Evolutionary conservation across 2,329 filamentous ascomycete genomes (phyloP), one percentile per base, ranked within the genome.

Genomic region (Fusarium pininemorale): DNA sequence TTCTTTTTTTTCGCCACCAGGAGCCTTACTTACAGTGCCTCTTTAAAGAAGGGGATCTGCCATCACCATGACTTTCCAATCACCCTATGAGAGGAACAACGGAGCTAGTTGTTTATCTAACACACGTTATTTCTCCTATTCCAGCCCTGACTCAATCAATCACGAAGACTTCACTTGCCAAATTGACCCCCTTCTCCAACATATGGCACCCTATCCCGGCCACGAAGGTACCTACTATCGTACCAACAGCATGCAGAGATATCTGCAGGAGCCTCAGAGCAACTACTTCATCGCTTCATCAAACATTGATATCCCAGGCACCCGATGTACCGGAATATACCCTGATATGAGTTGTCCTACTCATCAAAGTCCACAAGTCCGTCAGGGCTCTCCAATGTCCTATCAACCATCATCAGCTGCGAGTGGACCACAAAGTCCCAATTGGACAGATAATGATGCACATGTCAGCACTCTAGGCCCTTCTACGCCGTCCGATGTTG

Each of bases 381-480:
- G 71, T 26, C 62, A 69, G 24, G 32, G 41, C 35, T 76, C 76
- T n/a, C 76, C 76, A 18, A 41, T 48, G 51, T 76, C 73, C 44
- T 74, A 74, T 24, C 63, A 72, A 22, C 70, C 75, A 42, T 70
- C 72, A 26, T 70, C 68, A 28, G 42, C 60, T 32, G 41, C 61
- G 22, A 76, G 74, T 41, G 64, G 64, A n/a, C 56, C 66, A n/a
- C 75, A 71, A 41, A 76, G 72, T 28, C 75, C 75, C 22, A 62
- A 48, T 14, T 50, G 61, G 37, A 73, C 72, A 15, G 76, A 75
- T 7, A 70, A 60, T 39, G 76, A 76, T 47, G 53, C 37, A 37
- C 62, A 59, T 41, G 50, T 60, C 20, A 66, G 68, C 26, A 69
- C 67, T 9, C 65, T 62, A 51, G 69, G 58, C 12, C 74, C 76